Evolutionary conservation across 2,329 filamentous ascomycete genomes (phyloP).

Genomic region (Exophiala alcalophila): DNA sequence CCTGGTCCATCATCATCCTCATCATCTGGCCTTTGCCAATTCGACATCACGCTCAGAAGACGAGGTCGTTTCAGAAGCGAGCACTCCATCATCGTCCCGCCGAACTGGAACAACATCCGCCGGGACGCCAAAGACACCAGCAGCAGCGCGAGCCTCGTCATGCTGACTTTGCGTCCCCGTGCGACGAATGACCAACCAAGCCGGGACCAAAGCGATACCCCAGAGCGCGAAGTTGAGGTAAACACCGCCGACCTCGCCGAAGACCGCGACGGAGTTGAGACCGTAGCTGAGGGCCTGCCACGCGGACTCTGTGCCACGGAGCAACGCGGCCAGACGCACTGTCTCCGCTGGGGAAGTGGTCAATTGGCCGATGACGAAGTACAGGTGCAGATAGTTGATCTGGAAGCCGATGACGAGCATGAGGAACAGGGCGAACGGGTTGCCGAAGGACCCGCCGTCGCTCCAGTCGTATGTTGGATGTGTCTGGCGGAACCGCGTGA

Average conservation of each 20-base stretch:
- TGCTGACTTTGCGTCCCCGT: too few species aligned
- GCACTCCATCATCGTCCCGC: too few species aligned
- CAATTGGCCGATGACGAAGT: constrained; percentile 68
- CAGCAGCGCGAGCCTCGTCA: too few species aligned
- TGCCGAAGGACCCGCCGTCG: constrained; percentile 61
- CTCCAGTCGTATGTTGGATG: constrained; percentile 65
- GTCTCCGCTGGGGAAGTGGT: constrained; percentile 61
- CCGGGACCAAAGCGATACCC: constrained; percentile 61
- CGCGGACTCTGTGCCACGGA: constrained; percentile 69
- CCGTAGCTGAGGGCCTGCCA: constrained; percentile 73
- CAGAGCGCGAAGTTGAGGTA: constrained; percentile 71
- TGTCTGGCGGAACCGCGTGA: constrained; percentile 57
- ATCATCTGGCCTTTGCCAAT: too few species aligned
- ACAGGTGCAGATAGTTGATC: constrained; percentile 70
- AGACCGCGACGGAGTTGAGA: constrained; percentile 58
- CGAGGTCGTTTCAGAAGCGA: too few species aligned
- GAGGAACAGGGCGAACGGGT: constrained; percentile 64
- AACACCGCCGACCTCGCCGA: constrained; percentile 63
- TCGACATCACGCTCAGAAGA: too few species aligned
- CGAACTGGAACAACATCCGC: too few species aligned
- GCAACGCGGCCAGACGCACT: constrained; percentile 64
- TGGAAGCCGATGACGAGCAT: constrained; percentile 68
- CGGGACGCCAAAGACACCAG: too few species aligned
- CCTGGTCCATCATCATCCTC: too few species aligned
- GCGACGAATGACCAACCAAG: constrained; percentile 71